Evolutionary conservation across 371 early-diverging fungal species (phyloP).

Genomic region (Apophysomyces variabilis): DNA sequence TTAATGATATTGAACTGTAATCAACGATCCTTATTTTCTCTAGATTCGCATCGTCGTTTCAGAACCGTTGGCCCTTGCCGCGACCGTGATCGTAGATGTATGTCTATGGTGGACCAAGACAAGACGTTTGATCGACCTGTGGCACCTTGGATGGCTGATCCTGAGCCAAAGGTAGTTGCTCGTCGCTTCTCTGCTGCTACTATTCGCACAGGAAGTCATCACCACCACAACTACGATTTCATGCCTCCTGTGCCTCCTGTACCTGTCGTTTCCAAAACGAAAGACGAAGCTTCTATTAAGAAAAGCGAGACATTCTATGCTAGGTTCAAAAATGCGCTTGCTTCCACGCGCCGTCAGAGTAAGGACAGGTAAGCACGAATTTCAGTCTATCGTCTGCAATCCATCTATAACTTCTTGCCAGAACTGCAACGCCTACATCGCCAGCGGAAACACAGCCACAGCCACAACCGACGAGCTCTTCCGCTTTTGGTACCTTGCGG

Average conservation of each 20-base stretch:
- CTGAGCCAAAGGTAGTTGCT: constrained; percentile 18
- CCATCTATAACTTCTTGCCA: constrained; percentile 3
- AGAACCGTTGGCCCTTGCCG: constrained; percentile 35
- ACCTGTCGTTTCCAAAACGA: constrained; percentile 12
- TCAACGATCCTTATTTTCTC: background rate
- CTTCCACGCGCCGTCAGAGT: constrained; percentile 31
- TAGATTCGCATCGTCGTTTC: constrained; percentile 30
- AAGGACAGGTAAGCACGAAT: constrained; percentile 21
- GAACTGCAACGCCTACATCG: constrained; percentile 14
- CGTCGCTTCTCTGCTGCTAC: constrained; percentile 21
- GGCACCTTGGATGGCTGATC: constrained; percentile 29
- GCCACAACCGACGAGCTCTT: constrained; percentile 9
- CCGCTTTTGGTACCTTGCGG: constrained; percentile 39
- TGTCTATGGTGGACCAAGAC: constrained; percentile 40
- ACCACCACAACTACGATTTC: constrained; percentile 11
- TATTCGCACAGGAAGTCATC: constrained; percentile 14
- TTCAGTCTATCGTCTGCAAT: background rate
- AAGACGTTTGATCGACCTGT: constrained; percentile 22
- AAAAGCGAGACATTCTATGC: constrained; percentile 51
- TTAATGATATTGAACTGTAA: background rate
- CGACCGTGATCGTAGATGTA: constrained; percentile 39
- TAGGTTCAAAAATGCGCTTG: constrained; percentile 35
- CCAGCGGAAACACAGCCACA: constrained; percentile 15
- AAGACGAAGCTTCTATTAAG: constrained; percentile 27
- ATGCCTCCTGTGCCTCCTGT: constrained; percentile 27